Evolutionary conservation across 495 filamentous ascomycete species (phyloP).

Genomic region (Lophium mytilinum): DNA sequence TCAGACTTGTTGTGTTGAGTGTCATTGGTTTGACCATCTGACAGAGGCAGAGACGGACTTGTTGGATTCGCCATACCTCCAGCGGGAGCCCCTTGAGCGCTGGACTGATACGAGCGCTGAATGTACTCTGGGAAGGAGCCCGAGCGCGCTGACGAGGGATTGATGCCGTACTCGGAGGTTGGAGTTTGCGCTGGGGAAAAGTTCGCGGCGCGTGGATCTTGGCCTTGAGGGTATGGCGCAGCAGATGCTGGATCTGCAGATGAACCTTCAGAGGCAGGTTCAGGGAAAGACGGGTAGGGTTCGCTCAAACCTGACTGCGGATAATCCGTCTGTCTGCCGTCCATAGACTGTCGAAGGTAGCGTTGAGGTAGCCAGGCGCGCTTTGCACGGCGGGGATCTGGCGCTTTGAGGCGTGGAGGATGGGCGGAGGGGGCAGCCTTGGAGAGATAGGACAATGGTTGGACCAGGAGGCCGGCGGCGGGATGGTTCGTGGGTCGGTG

Average conservation of each 20-base stretch:
- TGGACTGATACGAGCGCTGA: conserved; percentile 48
- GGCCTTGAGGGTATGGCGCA: conserved; percentile 56
- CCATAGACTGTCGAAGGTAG: conserved; percentile 55
- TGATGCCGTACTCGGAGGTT: conserved; percentile 78
- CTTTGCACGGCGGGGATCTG: conserved; percentile 31
- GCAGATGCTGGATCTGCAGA: conserved; percentile 82
- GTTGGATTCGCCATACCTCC: conserved; percentile 95
- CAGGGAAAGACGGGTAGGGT: conserved; percentile 62
- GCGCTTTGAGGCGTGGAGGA: conserved; percentile 13
- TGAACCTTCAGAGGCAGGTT: conserved; percentile 69
- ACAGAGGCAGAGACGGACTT: conserved; percentile 87
- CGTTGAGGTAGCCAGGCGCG: conserved; percentile 26
- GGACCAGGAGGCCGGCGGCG: neutral
- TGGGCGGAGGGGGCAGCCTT: conserved; percentile 1
- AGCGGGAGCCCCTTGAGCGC: conserved; percentile 64
- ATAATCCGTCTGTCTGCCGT: conserved; percentile 85
- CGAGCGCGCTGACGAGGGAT: conserved; percentile 71
- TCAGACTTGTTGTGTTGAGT: conserved; percentile 75
- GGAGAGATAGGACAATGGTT: neutral
- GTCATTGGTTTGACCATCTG: conserved; percentile 66
- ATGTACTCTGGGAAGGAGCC: conserved; percentile 74
- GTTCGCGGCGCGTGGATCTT: conserved; percentile 65
- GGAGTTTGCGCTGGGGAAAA: conserved; percentile 74
- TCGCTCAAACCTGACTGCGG: conserved; percentile 97
- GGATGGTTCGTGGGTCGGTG: too few relatives aligned